A percentile compares a stretch with the other conserved stretches of the same genome.
Conservation (phyloP, 305 asterid species). For the Ajuga reptans region DNA sequence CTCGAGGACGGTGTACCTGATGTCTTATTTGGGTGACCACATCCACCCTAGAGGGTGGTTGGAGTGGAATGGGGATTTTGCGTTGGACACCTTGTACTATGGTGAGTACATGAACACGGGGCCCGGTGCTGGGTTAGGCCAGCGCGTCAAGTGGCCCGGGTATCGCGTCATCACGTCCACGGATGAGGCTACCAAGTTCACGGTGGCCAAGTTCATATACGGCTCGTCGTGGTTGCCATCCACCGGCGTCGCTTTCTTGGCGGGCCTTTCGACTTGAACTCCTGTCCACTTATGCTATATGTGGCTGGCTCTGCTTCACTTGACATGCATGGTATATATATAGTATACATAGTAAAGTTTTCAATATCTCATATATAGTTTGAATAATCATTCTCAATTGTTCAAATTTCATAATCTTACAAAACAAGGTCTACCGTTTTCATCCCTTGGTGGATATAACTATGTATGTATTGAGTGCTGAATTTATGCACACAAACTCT, state of each 20-base stretch:
- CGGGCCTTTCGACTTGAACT: slow-evolving; percentile 32
- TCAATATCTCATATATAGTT: not conserved
- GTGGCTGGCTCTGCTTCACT: not conserved
- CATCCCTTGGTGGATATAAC: not conserved
- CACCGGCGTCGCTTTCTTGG: slow-evolving; percentile 47
- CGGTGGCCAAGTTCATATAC: slow-evolving; percentile 37
- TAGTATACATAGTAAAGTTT: not conserved
- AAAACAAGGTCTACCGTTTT: not conserved
- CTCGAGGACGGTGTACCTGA: slow-evolving; percentile 40
- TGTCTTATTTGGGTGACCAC: slow-evolving; percentile 30
- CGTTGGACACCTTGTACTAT: slow-evolving; percentile 31
- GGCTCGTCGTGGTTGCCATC: slow-evolving; percentile 48
- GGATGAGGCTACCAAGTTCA: slow-evolving; percentile 38
- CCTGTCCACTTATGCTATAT: too few relatives aligned
- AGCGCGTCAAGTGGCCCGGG: slow-evolving; percentile 49
- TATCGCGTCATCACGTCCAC: slow-evolving; percentile 36
- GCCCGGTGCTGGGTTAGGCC: slow-evolving; percentile 33
- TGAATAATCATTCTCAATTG: not conserved
- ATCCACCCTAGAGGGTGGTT: slow-evolving; percentile 38
- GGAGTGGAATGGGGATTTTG: slow-evolving; percentile 34
- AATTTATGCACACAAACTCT: not conserved
- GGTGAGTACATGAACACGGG: slow-evolving; percentile 51
- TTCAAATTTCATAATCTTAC: not conserved
- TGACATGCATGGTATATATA: not conserved
- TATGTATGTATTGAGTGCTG: not conserved